Conservation (phyloP, 2,329 filamentous ascomycete species). For the Pleurostoma richardsiae region DNA sequence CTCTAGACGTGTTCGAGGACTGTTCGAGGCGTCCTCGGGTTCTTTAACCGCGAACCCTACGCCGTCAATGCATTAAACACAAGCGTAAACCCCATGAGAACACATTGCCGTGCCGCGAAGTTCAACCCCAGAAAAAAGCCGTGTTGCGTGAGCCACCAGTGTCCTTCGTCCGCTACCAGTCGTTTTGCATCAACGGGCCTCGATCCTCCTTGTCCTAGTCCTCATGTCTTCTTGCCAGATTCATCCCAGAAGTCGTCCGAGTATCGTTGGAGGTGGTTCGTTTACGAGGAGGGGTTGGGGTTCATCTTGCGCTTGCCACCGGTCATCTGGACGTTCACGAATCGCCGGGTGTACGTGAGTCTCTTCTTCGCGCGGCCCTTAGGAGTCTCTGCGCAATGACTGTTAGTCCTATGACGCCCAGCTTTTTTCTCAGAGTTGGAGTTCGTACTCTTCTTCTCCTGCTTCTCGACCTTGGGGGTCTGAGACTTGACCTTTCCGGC, state of each 20-base stretch:
- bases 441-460: constrained; percentile 9
- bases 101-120: constrained; percentile 1
- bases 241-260: constrained; percentile 6
- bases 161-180: constrained; percentile 6
- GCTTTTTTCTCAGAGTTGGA: too few species aligned
- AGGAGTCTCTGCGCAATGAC: constrained; percentile 10
- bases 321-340: constrained; percentile 94
- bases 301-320: constrained; percentile 81
- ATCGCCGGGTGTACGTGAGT: constrained; percentile 89
- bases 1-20: constrained; percentile 10
- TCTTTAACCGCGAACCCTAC: constrained; percentile 6
- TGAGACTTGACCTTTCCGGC: constrained; percentile 91
- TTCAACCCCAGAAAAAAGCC: constrained; percentile 1
- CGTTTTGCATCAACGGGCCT: constrained; percentile 1
- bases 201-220: constrained; percentile 3
- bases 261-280: background rate
- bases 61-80: constrained; percentile 8
- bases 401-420: too few species aligned
- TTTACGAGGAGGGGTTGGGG: constrained; percentile 11
- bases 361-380: constrained; percentile 96
- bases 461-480: constrained; percentile 61
- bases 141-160: constrained; percentile 1
- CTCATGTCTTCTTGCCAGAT: constrained; percentile 7
- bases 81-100: constrained; percentile 8
- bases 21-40: constrained; percentile 8